Percentiles rank a stretch among this genome's conserved stretches.
These are phyloP conservation scores for Apophysomyces ossiformis DNA, from an alignment of 371 early-diverging fungal species.

Conservation along the genomic window DNA sequence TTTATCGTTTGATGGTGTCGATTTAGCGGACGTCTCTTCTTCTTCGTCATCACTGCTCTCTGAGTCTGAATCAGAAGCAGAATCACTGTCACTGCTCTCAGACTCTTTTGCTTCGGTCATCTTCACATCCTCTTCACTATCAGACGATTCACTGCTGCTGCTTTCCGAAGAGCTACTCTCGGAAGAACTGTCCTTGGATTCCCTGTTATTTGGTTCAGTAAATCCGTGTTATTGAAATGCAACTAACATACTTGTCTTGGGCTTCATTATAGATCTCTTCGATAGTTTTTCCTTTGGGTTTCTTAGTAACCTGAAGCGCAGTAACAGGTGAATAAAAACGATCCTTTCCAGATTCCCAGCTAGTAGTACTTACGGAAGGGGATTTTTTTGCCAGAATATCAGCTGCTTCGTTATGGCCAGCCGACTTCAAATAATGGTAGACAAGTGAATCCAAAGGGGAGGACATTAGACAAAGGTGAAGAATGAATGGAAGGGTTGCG, in stretches of 20 bases:
- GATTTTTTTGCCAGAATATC: slow-evolving; percentile 22
- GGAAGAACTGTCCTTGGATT: not conserved
- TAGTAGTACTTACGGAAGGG: slow-evolving; percentile 19
- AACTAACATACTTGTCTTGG: slow-evolving; percentile 13
- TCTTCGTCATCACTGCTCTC: not conserved
- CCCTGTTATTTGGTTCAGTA: not conserved
- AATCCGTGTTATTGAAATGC: not conserved
- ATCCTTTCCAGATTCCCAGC: not conserved
- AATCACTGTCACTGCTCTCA: not conserved
- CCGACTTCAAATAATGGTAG: slow-evolving; percentile 23
- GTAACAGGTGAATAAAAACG: not conserved
- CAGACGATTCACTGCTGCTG: slow-evolving; percentile 14
- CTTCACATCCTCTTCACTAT: slow-evolving; percentile 13
- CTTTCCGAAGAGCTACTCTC: slow-evolving; percentile 1
- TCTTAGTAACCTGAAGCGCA: slow-evolving; percentile 4
- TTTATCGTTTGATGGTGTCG: not conserved
- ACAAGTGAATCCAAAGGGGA: slow-evolving; percentile 23
- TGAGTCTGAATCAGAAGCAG: slow-evolving; percentile 5
- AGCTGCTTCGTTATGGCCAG: slow-evolving; percentile 23
- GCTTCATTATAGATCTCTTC: slow-evolving; percentile 15
- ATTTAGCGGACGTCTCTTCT: not conserved
- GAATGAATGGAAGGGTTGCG: not conserved
- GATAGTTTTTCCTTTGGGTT: not conserved
- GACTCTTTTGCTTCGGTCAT: slow-evolving; percentile 15
- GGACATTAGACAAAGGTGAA: slow-evolving; percentile 6